A percentile compares a stretch with the other conserved stretches of the same genome.
Evolutionary conservation across 148 eudicot species (phyloP).

Genomic region (Suaeda aralocaspica): DNA sequence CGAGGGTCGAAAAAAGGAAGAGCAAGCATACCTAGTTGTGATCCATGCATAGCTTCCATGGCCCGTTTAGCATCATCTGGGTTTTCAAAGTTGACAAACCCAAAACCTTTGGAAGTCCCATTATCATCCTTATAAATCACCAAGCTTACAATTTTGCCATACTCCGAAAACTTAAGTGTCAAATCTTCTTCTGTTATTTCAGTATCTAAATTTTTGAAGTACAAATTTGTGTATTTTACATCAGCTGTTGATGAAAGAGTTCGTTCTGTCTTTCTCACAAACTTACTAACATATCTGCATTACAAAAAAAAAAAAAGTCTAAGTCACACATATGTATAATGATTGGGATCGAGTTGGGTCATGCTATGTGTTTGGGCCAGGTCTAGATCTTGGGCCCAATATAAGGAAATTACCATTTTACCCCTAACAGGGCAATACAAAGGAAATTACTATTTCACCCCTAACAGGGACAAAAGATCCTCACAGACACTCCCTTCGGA

Average conservation of each 20-base stretch:
- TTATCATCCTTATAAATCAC: conserved; percentile 55
- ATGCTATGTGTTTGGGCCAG: too few relatives aligned
- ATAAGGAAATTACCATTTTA: too few relatives aligned
- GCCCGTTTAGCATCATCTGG: conserved; percentile 64
- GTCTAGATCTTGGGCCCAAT: too few relatives aligned
- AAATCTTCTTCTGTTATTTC: conserved; percentile 48
- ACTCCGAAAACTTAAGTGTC: conserved; percentile 51
- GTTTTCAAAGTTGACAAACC: conserved; percentile 65
- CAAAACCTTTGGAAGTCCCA: conserved; percentile 70
- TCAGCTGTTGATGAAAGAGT: conserved; percentile 32
- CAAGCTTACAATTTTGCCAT: conserved; percentile 67
- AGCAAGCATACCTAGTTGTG: conserved; percentile 44
- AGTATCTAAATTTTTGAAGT: conserved; percentile 62
- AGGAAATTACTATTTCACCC: too few relatives aligned
- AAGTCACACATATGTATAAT: too few relatives aligned
- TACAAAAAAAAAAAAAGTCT: neutral
- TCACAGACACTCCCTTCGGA: too few relatives aligned
- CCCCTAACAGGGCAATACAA: too few relatives aligned
- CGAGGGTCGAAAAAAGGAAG: too few relatives aligned
- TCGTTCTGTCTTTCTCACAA: conserved; percentile 59
- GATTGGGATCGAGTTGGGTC: too few relatives aligned
- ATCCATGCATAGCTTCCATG: conserved; percentile 64
- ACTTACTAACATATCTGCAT: conserved; percentile 59
- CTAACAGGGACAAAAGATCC: too few relatives aligned
- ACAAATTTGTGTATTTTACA: conserved; percentile 59